Evolutionary conservation across 805 yeast genomes (phyloP).

Genomic region (Candida insectalens): DNA sequence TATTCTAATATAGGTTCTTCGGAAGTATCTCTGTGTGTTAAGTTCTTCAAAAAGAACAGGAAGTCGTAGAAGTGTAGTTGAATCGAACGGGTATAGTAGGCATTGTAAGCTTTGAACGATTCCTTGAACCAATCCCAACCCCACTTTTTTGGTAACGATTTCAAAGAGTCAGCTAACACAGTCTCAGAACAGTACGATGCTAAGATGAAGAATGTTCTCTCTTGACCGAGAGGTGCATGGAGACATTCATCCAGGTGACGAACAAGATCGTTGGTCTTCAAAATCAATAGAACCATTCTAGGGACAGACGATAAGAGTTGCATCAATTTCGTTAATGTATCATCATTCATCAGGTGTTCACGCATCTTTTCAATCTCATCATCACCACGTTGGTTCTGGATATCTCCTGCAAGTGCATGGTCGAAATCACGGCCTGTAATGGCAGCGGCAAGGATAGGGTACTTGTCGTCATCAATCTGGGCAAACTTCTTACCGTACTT

Average conservation of each 20-base stretch:
- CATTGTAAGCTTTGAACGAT: constrained; percentile 22
- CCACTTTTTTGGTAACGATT: constrained; percentile 8
- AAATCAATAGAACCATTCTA: constrained; percentile 69
- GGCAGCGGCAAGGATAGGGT: constrained; percentile 83
- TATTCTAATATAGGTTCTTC: not conserved
- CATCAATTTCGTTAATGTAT: constrained; percentile 70
- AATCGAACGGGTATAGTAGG: constrained; percentile 21
- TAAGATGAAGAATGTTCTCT: constrained; percentile 79
- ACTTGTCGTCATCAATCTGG: constrained; percentile 64
- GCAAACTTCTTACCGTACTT: constrained; percentile 73
- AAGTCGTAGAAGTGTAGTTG: constrained; percentile 27
- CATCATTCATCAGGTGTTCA: constrained; percentile 46
- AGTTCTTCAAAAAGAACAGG: constrained; percentile 9
- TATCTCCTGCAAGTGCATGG: constrained; percentile 58
- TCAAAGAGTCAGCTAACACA: constrained; percentile 53
- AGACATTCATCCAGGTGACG: constrained; percentile 80
- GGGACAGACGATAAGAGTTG: constrained; percentile 71
- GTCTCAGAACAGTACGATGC: constrained; percentile 82
- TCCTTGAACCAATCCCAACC: constrained; percentile 17
- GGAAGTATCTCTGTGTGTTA: not conserved
- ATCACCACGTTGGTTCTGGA: constrained; percentile 41
- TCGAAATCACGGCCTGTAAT: constrained; percentile 89
- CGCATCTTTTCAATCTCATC: constrained; percentile 67
- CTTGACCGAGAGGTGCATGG: constrained; percentile 76
- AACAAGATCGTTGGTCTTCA: constrained; percentile 91